A percentile compares a stretch with the other conserved stretches of the same genome.
phyloP scores from a whole-genome alignment of 352 stramenopile species.

The Globisporangium iwayamae region DNA sequence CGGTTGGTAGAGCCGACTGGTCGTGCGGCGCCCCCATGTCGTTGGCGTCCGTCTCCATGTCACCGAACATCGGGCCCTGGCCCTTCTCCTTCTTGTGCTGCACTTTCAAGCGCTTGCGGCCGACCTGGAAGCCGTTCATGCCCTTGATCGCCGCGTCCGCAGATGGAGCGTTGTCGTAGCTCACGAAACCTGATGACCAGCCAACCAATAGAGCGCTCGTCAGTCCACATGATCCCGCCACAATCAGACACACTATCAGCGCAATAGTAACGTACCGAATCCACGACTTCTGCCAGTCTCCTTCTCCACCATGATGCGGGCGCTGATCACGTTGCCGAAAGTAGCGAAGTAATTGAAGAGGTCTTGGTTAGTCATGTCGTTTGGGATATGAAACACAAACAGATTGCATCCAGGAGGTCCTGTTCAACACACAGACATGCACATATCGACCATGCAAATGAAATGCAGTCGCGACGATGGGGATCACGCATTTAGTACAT shows the following conservation, averaged over 20 bases:
- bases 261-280: conserved; percentile 69
- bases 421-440: conserved; percentile 45
- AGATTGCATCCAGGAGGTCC: conserved; percentile 95
- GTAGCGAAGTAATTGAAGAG: conserved; percentile 95
- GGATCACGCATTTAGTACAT: conserved; percentile 33
- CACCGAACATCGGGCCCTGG: conserved; percentile 59
- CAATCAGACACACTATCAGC: conserved; percentile 14
- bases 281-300: conserved; percentile 93
- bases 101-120: conserved; percentile 96
- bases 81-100: conserved; percentile 93
- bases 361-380: conserved; percentile 96
- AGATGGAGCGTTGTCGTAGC: conserved; percentile 91
- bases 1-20: conserved; percentile 28
- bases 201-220: neutral
- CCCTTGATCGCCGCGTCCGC: conserved; percentile 92
- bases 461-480: conserved; percentile 28
- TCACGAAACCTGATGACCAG: conserved; percentile 92
- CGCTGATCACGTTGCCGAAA: conserved; percentile 95
- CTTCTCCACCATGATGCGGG: conserved; percentile 96
- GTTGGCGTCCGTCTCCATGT: conserved; percentile 49
- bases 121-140: conserved; percentile 96
- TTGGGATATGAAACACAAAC: conserved; percentile 98
- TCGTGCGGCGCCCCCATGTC: conserved; percentile 33
- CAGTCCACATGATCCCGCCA: neutral
- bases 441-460: conserved; percentile 45